phyloP scores from a whole-genome alignment of 768 basidiomycete genomes.

The Cystofilobasidium bisporidii region DNA sequence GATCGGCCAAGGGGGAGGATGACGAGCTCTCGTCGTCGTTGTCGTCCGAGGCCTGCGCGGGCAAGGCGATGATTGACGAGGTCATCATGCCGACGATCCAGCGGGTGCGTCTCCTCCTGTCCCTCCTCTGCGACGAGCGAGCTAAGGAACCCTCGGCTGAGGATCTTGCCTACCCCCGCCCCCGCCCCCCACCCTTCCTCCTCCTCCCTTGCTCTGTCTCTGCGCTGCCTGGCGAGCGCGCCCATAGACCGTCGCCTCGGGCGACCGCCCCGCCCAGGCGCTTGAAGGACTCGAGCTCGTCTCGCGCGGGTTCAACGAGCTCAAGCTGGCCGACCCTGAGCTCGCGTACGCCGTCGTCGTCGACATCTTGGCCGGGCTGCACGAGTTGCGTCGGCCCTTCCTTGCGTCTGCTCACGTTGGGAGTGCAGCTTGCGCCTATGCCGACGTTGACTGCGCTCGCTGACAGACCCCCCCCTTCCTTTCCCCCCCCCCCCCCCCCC shows the following conservation, averaged over 20 bases:
- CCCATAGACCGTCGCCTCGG: slow-evolving; percentile 29
- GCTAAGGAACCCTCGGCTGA: no score
- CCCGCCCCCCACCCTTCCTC: no score
- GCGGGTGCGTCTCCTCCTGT: slow-evolving; percentile 54
- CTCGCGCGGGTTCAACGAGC: slow-evolving; percentile 74
- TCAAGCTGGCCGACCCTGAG: slow-evolving; percentile 70
- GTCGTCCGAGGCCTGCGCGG: slow-evolving; percentile 32
- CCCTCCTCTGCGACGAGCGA: no score
- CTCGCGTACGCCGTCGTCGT: slow-evolving; percentile 79
- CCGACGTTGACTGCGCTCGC: no score
- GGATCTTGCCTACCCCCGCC: no score
- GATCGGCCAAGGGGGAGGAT: no score
- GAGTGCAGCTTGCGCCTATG: no score
- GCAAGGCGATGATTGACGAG: slow-evolving; percentile 59
- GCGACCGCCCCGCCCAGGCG: slow-evolving; percentile 75
- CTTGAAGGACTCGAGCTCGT: slow-evolving; percentile 85
- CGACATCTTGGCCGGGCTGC: slow-evolving; percentile 68
- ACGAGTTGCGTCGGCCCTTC: slow-evolving; percentile 14
- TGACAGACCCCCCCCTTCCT: no score
- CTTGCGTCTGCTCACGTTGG: no score
- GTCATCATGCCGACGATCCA: slow-evolving; percentile 71
- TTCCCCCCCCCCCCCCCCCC: no score
- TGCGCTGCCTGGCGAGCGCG: neutral
- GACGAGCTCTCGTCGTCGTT: neutral
- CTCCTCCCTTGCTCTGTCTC: neutral